These are phyloP conservation scores for Acidiella bohemica DNA, from an alignment of 495 filamentous ascomycete species.

Conservation along the genomic window DNA sequence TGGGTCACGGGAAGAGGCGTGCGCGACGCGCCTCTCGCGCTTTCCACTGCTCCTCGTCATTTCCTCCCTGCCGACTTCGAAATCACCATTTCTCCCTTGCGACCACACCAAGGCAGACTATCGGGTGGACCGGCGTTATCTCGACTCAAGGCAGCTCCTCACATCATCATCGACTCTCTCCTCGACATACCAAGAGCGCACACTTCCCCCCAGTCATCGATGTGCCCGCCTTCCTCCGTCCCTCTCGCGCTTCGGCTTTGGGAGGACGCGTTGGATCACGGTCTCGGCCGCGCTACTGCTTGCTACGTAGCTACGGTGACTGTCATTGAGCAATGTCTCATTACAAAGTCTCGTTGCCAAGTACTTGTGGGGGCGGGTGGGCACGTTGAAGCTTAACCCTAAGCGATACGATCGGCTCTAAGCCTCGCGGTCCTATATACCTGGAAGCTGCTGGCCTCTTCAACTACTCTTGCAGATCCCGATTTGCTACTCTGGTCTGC, in stretches of 20 bases:
- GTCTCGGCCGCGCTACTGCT: constrained; percentile 6
- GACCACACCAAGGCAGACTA: too few species aligned
- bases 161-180: too few species aligned
- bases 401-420: constrained; percentile 14
- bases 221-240: constrained; percentile 5
- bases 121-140: too few species aligned
- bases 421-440: constrained; percentile 4
- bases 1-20: too few species aligned
- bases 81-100: too few species aligned
- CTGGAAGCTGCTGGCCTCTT: constrained; percentile 10
- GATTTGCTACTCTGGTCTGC: not conserved
- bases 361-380: not conserved
- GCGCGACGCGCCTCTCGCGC: too few species aligned
- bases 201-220: constrained; percentile 18
- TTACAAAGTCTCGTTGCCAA: constrained; percentile 3
- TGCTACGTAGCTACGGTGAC: not conserved
- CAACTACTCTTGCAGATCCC: constrained; percentile 9
- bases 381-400: constrained; percentile 19
- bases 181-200: constrained; percentile 18
- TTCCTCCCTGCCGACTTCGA: too few species aligned
- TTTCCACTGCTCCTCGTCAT: too few species aligned
- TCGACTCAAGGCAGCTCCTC: too few species aligned
- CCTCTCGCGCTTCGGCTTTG: constrained; percentile 3
- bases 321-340: constrained; percentile 8
- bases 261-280: constrained; percentile 5